phyloP scores from a whole-genome alignment of 1,284 basidiomycete genomes.

The Moesziomyces globuligerus region DNA sequence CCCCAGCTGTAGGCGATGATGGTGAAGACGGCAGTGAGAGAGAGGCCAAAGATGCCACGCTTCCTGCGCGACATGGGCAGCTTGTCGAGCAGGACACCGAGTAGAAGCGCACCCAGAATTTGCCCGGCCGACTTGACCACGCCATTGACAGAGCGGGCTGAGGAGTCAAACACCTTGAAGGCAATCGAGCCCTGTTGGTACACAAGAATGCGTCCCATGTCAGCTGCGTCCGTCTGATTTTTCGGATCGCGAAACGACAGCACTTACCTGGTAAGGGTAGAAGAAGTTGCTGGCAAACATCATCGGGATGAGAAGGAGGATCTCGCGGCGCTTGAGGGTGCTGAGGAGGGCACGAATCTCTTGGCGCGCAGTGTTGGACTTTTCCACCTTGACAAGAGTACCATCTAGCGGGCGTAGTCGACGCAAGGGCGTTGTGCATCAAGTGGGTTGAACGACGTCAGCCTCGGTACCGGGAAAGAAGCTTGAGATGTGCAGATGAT shows the following conservation, averaged over 20 bases:
- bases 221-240: neutral
- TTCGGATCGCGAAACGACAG: neutral
- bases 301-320: conserved; percentile 55
- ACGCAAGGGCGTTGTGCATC: no score
- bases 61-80: conserved; percentile 33
- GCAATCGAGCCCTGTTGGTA: conserved; percentile 17
- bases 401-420: conserved; percentile 36
- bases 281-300: conserved; percentile 54
- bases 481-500: no score
- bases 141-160: conserved; percentile 25
- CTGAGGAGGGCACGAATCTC: conserved; percentile 44
- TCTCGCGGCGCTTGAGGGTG: conserved; percentile 30
- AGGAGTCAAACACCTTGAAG: conserved; percentile 24
- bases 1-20: conserved; percentile 36
- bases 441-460: no score
- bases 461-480: no score
- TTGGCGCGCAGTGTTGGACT: conserved; percentile 21
- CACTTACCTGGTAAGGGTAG: conserved; percentile 50
- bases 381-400: conserved; percentile 34
- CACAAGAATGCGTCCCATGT: neutral
- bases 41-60: conserved; percentile 22
- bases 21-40: conserved; percentile 20
- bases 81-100: conserved; percentile 44
- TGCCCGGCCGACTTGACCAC: conserved; percentile 29
- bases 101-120: conserved; percentile 27